phyloP scores from a whole-genome alignment of 805 yeast genomes.

The Candida pseudofarinosa region DNA sequence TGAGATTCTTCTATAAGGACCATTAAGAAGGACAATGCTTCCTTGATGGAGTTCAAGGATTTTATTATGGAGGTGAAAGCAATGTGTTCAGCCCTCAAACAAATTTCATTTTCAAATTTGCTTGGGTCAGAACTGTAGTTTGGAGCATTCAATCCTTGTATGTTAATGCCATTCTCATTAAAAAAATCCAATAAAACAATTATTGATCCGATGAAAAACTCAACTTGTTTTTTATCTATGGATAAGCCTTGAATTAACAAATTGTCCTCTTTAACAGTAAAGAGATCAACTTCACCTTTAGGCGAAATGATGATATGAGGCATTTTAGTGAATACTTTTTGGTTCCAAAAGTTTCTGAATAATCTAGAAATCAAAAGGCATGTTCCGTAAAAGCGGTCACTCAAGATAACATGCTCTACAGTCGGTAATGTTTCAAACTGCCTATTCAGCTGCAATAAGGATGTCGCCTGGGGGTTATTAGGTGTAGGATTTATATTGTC shows the following conservation, averaged over 20 bases:
- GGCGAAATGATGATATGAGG: constrained; percentile 36
- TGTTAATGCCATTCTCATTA: constrained; percentile 56
- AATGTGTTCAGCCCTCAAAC: constrained; percentile 85
- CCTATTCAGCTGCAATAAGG: constrained; percentile 10
- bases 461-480: not conserved
- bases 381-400: constrained; percentile 89
- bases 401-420: constrained; percentile 75
- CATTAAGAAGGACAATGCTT: constrained; percentile 83
- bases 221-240: constrained; percentile 50
- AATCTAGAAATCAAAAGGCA: constrained; percentile 74
- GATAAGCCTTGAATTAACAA: constrained; percentile 43
- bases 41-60: constrained; percentile 74
- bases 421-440: constrained; percentile 31
- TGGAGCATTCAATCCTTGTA: constrained; percentile 61
- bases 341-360: constrained; percentile 75
- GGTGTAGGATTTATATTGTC: constrained; percentile 1
- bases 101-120: constrained; percentile 56
- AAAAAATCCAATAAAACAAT: constrained; percentile 68
- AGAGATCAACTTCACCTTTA: constrained; percentile 34
- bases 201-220: constrained; percentile 67
- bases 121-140: constrained; percentile 47
- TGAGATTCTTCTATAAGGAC: constrained; percentile 73
- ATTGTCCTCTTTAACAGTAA: constrained; percentile 41
- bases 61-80: constrained; percentile 77
- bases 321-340: constrained; percentile 55